A percentile compares a stretch with the other conserved stretches of the same genome.
Evolutionary conservation across 2,329 filamentous ascomycete species (phyloP).

Genomic region (Cytospora piceicola): DNA sequence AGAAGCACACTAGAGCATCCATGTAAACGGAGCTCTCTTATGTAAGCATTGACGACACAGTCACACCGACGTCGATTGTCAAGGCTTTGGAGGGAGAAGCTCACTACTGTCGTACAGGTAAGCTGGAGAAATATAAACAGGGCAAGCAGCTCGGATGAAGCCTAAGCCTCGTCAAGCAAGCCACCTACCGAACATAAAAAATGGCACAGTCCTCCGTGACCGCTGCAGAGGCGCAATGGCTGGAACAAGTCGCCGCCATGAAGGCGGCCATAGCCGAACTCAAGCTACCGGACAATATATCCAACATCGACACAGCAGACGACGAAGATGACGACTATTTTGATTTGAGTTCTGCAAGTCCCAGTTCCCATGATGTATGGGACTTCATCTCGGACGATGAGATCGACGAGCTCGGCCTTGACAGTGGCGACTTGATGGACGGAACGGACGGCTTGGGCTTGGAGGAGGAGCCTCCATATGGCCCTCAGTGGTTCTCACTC

Average conservation of each 20-base stretch:
- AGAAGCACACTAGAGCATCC: background rate
- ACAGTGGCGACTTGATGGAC: slow-evolving; percentile 46
- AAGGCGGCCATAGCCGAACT: slow-evolving; percentile 79
- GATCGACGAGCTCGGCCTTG: slow-evolving; percentile 56
- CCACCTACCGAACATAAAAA: background rate
- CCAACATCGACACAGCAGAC: slow-evolving; percentile 51
- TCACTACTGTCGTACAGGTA: background rate
- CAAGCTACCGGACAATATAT: slow-evolving; percentile 48
- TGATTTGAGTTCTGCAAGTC: slow-evolving; percentile 55
- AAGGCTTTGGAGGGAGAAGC: background rate
- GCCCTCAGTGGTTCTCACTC: slow-evolving; percentile 69
- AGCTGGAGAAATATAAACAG: slow-evolving; percentile 7
- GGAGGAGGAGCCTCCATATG: slow-evolving; percentile 47
- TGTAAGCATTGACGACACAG: slow-evolving; percentile 17
- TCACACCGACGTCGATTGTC: slow-evolving; percentile 22
- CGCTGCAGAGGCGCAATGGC: slow-evolving; percentile 69
- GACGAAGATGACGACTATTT: slow-evolving; percentile 64
- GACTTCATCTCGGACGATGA: slow-evolving; percentile 85
- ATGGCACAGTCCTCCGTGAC: slow-evolving; percentile 29
- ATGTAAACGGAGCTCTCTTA: background rate
- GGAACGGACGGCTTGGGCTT: slow-evolving; percentile 39
- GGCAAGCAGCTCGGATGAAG: background rate
- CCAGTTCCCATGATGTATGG: slow-evolving; percentile 83
- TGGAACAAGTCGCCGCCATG: slow-evolving; percentile 84
- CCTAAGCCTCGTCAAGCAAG: background rate